Percentiles rank a stretch among this genome's conserved stretches.
These are phyloP conservation scores for Kwoniella shivajii DNA, from an alignment of 1,284 basidiomycete genomes.

Conservation along the genomic window DNA sequence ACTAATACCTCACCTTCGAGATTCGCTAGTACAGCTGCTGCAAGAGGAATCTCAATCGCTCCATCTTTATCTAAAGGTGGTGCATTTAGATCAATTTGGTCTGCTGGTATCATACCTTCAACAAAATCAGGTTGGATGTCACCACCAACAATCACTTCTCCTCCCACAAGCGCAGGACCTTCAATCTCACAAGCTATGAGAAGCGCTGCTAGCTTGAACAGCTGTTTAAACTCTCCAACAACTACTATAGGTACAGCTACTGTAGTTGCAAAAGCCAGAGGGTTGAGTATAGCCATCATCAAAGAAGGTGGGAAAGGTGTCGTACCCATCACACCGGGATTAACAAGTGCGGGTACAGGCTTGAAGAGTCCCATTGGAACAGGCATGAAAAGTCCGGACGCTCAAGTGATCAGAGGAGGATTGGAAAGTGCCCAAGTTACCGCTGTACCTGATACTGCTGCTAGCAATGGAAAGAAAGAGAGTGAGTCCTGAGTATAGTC, in stretches of 20 bases:
- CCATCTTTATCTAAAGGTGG: conserved; percentile 22
- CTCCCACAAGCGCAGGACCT: background rate
- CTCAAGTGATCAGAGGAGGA: conserved; percentile 6
- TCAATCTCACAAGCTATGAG: background rate
- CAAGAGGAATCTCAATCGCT: conserved; percentile 33
- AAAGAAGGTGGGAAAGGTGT: conserved; percentile 35
- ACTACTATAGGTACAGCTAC: conserved; percentile 1
- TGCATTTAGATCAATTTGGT: conserved; percentile 34
- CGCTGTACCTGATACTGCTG: conserved; percentile 11
- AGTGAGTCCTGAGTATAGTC: conserved; percentile 20
- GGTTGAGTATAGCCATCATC: conserved; percentile 44
- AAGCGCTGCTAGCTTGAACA: background rate
- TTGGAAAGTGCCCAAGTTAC: conserved; percentile 5
- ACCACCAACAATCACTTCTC: conserved; percentile 22
- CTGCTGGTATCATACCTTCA: conserved; percentile 22
- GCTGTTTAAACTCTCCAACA: background rate
- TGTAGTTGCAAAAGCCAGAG: conserved; percentile 28
- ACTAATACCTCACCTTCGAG: conserved; percentile 20
- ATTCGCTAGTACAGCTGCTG: conserved; percentile 28
- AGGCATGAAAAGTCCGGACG: conserved; percentile 10
- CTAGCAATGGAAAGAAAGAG: conserved; percentile 25
- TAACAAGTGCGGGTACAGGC: conserved; percentile 9
- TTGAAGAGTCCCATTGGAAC: conserved; percentile 6
- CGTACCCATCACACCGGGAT: conserved; percentile 30
- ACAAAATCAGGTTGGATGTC: conserved; percentile 32